Percentiles rank a stretch among this genome's conserved stretches.
Conservation (phyloP, 345 rosid genomes). For the Boechera divaricarpa region DNA sequence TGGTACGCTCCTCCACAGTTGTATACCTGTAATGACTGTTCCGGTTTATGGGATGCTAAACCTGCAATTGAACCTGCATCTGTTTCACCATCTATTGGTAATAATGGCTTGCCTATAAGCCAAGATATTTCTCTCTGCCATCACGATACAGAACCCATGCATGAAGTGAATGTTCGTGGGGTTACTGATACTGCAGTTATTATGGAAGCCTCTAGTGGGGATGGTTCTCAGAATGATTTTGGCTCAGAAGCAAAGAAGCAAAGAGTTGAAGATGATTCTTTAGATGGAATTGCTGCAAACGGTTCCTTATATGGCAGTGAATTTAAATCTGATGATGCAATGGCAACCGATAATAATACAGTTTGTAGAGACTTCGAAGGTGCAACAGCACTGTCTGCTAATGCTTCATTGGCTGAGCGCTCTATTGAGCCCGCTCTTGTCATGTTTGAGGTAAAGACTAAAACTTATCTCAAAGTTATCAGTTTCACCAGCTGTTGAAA, state of each 20-base stretch:
- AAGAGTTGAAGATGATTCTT: constrained; percentile 63
- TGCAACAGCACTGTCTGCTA: constrained; percentile 54
- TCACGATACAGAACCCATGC: constrained; percentile 55
- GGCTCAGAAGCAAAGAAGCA: constrained; percentile 66
- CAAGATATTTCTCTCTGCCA: constrained; percentile 44
- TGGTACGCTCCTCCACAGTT: constrained; percentile 95
- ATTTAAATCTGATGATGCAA: constrained; percentile 56
- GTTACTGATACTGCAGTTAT: constrained; percentile 56
- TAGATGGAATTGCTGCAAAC: constrained; percentile 54
- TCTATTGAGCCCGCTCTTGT: constrained; percentile 94
- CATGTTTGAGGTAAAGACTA: constrained; percentile 80
- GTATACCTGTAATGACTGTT: constrained; percentile 84
- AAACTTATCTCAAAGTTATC: constrained; percentile 16
- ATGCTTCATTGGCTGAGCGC: constrained; percentile 82
- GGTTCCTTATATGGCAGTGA: constrained; percentile 53
- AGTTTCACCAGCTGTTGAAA: constrained; percentile 3
- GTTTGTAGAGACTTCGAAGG: constrained; percentile 53
- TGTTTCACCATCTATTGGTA: constrained; percentile 47
- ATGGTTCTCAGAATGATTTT: constrained; percentile 59
- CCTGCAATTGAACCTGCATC: constrained; percentile 60
- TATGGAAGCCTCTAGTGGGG: constrained; percentile 62
- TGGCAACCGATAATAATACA: constrained; percentile 49
- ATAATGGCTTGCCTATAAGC: constrained; percentile 42
- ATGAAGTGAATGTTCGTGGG: constrained; percentile 55
- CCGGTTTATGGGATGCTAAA: constrained; percentile 82